Base-by-base conservation (phyloP, 768 basidiomycete genomes). In the Tricholoma flavovirens region DNA sequence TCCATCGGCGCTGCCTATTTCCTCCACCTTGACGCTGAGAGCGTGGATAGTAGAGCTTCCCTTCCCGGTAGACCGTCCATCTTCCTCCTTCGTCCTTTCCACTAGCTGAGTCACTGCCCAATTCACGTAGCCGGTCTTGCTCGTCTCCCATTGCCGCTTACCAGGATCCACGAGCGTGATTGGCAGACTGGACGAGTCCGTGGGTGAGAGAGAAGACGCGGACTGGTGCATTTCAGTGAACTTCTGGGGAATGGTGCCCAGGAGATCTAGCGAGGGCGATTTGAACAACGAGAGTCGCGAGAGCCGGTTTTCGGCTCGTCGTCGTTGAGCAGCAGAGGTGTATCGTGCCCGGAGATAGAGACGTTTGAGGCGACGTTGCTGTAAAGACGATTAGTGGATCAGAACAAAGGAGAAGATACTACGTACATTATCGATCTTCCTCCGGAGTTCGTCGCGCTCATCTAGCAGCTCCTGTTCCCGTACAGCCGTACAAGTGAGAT, bases 81-180 rank as follows among this genome's bases (percentile, higher is more conserved):
- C 59, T 48, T 53, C 55, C 22, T 61, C 62, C 55, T 57, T 67
- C 11, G 68, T 65, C 48, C 62, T 67, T 51, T 61, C 61, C 43
- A 88, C 59, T 7, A 88, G 67, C 66, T 83, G 81, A 17, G 73
- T 73, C 1, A 84, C 73, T 0, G 87, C 90, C 92, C 92, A 94
- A 57, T 83, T 83, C 4, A 86, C 65, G 67, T 93, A 94, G 4
- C 88, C 90, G 1, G 79, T 77, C 65, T 81, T 80, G 67, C 80
- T 83, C 35, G 82, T 80, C 71, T 93, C 89, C 90, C 91, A 93
- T 9, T 79, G 79, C 38, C 84, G 80, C 66, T 89, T 89, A 0
- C 87, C 84, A 0, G 84, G 81, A 56, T 84, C 81, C 3, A 75
- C 62, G 22, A 72, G 65, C 22, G 67, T 67, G 46, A 74, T 58